Evolutionary conservation across 2,329 filamentous ascomycete species (phyloP), one percentile per base, ranked within the genome.

Genomic region (Phialemoniopsis sp.): DNA sequence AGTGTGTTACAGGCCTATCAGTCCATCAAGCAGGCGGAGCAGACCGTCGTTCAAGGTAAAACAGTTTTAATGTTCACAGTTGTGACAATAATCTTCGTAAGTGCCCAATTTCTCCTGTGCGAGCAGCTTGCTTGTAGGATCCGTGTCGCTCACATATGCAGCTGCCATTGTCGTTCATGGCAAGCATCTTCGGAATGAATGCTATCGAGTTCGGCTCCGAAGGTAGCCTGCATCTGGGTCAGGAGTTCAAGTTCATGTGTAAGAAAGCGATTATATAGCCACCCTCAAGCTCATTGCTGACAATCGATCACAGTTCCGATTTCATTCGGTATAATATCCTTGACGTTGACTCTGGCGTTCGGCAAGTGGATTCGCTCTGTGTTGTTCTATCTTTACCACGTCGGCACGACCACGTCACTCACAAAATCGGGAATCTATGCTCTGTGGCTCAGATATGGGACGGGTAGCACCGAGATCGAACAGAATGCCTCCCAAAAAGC

Each of bases 51-150:
- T 8, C 67, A 72, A 42, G 64, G 67, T 2, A 55, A 60, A 1
- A 59, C 66, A 2, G 64, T 72, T 37, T 66, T 72, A 59, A 52
- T 66, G 3, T 71, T 72, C 39, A 72, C 68, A 0, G 45, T 70
- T 3, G 62, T 70, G 1, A 71, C 68, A 0, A 69, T 72, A 31
- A 47, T 70, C 18, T 72, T 72, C 38, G 66, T 68, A 45, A 49
- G 64, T 46, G 0, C 10, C 13, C 32, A 15, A 21, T 33, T 21
- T 31, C 8, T 13, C 13, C 13, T 37, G n/a, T n/a, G n/a, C n/a
- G n/a, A n/a, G n/a, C 14, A 10, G n/a, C 28, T 29, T 36, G 18
- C 5, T 4, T 34, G 7, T 13, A 4, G 10, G 3, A 4, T 2
- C 21, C n/a, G 8, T 9, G 14, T n/a, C n/a, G 29, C 17, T 2